Evolutionary conservation across 2,329 filamentous ascomycete species (phyloP), one percentile per base, ranked within the genome.

Genomic region (Fusarium cyanostomum): DNA sequence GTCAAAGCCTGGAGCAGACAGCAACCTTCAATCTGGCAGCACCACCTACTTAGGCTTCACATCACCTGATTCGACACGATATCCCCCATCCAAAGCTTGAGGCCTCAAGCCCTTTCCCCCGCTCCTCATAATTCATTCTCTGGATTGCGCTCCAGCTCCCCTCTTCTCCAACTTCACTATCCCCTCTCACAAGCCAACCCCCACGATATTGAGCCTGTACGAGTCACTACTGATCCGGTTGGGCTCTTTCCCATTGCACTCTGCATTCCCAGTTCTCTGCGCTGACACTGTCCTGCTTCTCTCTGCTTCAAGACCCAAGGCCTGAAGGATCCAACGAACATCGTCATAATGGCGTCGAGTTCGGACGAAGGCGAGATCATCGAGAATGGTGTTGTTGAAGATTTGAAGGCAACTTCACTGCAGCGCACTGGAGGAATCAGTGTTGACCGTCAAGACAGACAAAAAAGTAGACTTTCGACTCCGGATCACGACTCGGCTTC

Each of bases 371-470:
- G 92, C 80, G 92, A 96, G 83, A 92, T 94, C 78, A 80, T 90
- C 77, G 91, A 94, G 80, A 86, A 86, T 80, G 84, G 84, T 79
- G 84, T 83, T 83, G 76, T 83, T 83, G 76, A 76, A 74, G 75
- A 81, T 72, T 80, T 79, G 78, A 95, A 95, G 92, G 92, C 92
- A 95, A 91, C 90, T 92, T 89, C 90, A 89, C 87, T 89, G 84
- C 83, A 85, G 84, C 85, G 84, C 79, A 80, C 86, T 84, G 87
- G 89, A 86, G 85, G 88, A 89, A 89, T 82, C 86, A 88, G 85
- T 86, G 89, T 96, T 96, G 91, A 96, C 92, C 91, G 90, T 87
- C 88, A 84, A 85, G 86, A 90, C 91, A 96, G 92, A 94, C 84
- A 80, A 80, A 87, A 84, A 79, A 82, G 79, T 77, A 85, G 82